Evolutionary conservation across 2,329 filamentous ascomycete species (phyloP).

Genomic region (Cercospora zeae-maydis): DNA sequence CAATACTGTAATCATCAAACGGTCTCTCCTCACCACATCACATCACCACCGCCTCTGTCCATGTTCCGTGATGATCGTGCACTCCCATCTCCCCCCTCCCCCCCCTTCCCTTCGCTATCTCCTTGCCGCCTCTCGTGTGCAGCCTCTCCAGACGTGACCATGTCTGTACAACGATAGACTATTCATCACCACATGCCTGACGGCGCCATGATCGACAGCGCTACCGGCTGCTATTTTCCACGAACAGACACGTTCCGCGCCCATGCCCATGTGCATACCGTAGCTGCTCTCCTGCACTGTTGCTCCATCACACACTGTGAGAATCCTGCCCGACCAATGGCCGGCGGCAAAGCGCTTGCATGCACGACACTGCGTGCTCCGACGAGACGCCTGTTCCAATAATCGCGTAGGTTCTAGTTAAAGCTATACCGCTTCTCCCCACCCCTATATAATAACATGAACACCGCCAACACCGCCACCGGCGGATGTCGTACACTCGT

Average conservation of each 20-base stretch:
- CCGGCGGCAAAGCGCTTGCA: not conserved
- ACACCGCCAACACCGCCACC: not conserved
- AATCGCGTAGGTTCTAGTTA: no score
- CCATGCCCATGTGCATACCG: not conserved
- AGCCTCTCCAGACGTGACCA: not conserved
- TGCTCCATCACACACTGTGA: not conserved
- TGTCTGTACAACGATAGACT: not conserved
- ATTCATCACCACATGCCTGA: not conserved
- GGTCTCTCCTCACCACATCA: no score
- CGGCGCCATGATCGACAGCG: conserved; percentile 5
- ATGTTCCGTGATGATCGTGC: not conserved
- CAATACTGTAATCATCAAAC: no score
- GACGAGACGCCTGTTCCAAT: not conserved
- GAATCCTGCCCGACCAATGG: not conserved
- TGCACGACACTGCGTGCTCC: conserved; percentile 1
- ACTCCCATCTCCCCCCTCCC: not conserved
- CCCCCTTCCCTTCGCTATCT: not conserved
- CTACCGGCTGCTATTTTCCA: conserved; percentile 9
- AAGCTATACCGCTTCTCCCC: not conserved
- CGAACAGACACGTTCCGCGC: not conserved
- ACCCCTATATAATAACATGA: not conserved
- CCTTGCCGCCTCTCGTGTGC: not conserved
- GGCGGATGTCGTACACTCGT: not conserved
- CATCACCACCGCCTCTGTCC: not conserved
- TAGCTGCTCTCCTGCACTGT: not conserved